A percentile compares a stretch with the other conserved stretches of the same genome.
phyloP scores from a whole-genome alignment of 495 filamentous ascomycete genomes.

The Daldinia concentrica region DNA sequence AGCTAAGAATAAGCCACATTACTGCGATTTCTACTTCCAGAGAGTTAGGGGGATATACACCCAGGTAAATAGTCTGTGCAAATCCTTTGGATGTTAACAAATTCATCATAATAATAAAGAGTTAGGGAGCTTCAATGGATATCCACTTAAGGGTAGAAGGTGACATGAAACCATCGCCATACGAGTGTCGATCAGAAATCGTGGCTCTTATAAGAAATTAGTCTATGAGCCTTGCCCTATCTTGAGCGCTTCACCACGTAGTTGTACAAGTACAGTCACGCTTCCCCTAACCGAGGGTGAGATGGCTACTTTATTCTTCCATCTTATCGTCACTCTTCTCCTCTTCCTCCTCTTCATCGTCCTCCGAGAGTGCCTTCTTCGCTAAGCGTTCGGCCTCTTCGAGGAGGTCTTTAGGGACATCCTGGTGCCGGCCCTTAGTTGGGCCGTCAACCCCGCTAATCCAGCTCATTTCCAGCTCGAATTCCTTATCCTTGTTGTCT shows the following conservation, averaged over 20 bases:
- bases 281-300: neutral
- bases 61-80: neutral
- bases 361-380: constrained; percentile 80
- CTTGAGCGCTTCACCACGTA: constrained; percentile 23
- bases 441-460: constrained; percentile 81
- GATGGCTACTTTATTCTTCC: constrained; percentile 67
- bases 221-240: constrained; percentile 32
- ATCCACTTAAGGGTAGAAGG: neutral
- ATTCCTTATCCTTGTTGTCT: constrained; percentile 97
- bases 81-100: neutral
- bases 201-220: constrained; percentile 31
- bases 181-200: neutral
- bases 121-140: neutral
- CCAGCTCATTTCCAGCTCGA: constrained; percentile 99
- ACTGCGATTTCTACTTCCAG: neutral
- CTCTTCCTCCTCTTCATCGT: constrained; percentile 74
- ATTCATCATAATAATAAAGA: neutral
- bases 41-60: neutral
- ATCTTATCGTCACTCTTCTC: constrained; percentile 71
- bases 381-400: constrained; percentile 91
- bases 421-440: constrained; percentile 90
- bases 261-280: constrained; percentile 31
- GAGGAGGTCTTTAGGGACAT: constrained; percentile 85
- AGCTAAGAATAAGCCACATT: too few relatives aligned
- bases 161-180: neutral